Conservation (phyloP, 192 early-diverging fungal genomes). For the Linnemannia hyalina region DNA sequence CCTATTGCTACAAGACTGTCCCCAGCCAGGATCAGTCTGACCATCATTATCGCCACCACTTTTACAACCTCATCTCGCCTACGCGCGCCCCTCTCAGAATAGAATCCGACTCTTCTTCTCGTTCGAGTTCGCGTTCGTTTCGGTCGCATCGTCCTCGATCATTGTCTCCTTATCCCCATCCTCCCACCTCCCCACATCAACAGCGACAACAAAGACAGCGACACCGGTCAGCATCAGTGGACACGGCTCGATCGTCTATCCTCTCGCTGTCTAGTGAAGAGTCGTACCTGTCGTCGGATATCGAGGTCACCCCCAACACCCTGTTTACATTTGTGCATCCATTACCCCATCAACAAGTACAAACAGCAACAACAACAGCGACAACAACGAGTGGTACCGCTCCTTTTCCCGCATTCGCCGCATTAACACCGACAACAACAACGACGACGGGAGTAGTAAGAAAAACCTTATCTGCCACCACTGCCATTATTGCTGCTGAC, state of each 20-base stretch:
- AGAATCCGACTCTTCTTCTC: slow-evolving; percentile 9
- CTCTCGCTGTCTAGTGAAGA: neutral
- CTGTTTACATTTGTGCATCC: slow-evolving; percentile 31
- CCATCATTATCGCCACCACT: slow-evolving; percentile 4
- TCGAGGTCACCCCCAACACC: slow-evolving; percentile 5
- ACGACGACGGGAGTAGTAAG: neutral
- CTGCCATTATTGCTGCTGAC: neutral
- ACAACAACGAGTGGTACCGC: neutral
- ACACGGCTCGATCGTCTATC: slow-evolving; percentile 7
- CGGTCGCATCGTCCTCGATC: neutral
- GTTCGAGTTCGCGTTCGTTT: slow-evolving; percentile 2
- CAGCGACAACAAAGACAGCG: neutral
- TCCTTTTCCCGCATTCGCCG: neutral
- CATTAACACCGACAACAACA: slow-evolving; percentile 1
- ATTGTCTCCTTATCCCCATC: neutral
- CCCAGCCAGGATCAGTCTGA: slow-evolving; percentile 7
- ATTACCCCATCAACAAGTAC: slow-evolving; percentile 18
- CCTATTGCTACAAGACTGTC: slow-evolving; percentile 20
- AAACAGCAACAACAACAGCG: neutral
- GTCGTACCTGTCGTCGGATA: slow-evolving; percentile 10
- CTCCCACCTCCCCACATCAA: neutral
- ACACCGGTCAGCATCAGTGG: neutral
- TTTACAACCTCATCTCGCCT: slow-evolving; percentile 15
- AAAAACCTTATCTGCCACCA: neutral
- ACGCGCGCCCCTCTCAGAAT: slow-evolving; percentile 8